phyloP scores from a whole-genome alignment of 2,329 filamentous ascomycete genomes.

The Madurella fahalii region DNA sequence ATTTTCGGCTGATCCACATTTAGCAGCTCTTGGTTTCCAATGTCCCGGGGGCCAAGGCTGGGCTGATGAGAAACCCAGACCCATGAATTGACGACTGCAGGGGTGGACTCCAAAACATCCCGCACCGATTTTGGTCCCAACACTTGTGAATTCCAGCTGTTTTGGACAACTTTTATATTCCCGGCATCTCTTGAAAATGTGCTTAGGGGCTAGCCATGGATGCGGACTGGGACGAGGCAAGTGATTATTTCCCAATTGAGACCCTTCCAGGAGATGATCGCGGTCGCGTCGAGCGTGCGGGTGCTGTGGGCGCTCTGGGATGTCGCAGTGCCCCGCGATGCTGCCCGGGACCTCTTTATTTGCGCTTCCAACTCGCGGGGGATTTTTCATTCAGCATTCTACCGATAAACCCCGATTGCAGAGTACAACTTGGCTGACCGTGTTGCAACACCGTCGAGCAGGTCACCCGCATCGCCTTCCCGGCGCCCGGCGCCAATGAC shows the following conservation, averaged over 20 bases:
- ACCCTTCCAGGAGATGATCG: too few relatives aligned
- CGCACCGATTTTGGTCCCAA: constrained; percentile 7
- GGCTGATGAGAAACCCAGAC: too few relatives aligned
- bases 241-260: constrained; percentile 26
- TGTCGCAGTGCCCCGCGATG: background rate
- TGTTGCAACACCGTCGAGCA: constrained; percentile 33
- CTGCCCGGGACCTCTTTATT: background rate
- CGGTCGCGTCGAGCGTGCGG: background rate
- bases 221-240: constrained; percentile 65
- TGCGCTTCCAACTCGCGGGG: background rate
- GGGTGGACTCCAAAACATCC: background rate
- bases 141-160: background rate
- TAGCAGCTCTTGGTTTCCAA: background rate
- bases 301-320: background rate
- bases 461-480: constrained; percentile 78
- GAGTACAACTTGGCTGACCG: constrained; percentile 6
- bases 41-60: too few relatives aligned
- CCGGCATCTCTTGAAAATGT: constrained; percentile 20
- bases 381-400: background rate
- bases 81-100: too few relatives aligned
- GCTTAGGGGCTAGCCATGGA: constrained; percentile 45
- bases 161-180: background rate
- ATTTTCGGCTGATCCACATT: background rate
- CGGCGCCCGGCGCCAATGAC: constrained; percentile 67
- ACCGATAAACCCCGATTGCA: background rate